Evolutionary conservation across 2,329 filamentous ascomycete species (phyloP), one percentile per base, ranked within the genome.

Genomic region (Metarhizium robertsii): DNA sequence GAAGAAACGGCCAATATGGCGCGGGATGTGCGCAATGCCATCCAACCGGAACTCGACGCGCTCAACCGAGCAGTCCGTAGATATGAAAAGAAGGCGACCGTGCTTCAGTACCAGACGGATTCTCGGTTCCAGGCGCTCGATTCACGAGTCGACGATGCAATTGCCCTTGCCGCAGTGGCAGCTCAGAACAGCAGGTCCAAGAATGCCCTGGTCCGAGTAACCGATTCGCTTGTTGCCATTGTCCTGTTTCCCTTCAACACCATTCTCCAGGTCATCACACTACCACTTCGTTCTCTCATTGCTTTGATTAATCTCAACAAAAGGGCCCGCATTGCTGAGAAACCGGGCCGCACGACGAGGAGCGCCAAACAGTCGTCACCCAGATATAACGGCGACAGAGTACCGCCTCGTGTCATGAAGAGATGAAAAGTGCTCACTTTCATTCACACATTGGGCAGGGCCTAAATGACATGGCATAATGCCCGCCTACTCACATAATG

Each of bases 61-160:
- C 75, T 97, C 36, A 94, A 91, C 63, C 85, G 92, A 50, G 92
- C 92, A 4, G 87, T 97, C 48, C 82, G 92, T 20, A 84, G 90
- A 40, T 96, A 96, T 64, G 92, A 97, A 73, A 96, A 95, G 73
- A 88, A 91, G 63, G 84, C 87, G 4, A 86, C 86, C 0, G 76
- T 92, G 7, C 80, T 91, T 32, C 80, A 88, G 10, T 79, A 87
- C 54, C 86, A 92, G 65, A 89, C 85, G 2, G 90, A 96, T 60
- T 80, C 84, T 8, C 82, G 87, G 29, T 81, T 96, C 56, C 79
- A 83, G 45, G 80, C 84, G 20, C 75, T 96, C 4, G 88, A 95
- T 60, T 75, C 77, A 0, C 79, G 87, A 40, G 70, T 95, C 14
- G 83, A 85, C 58, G 91, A 96, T 64, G 86, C 90, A 4, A 79